Percentiles rank a stretch among this genome's conserved stretches.
These are phyloP conservation scores for Backusella macrospora DNA, from an alignment of 192 early-diverging fungal species.

Conservation along the genomic window DNA sequence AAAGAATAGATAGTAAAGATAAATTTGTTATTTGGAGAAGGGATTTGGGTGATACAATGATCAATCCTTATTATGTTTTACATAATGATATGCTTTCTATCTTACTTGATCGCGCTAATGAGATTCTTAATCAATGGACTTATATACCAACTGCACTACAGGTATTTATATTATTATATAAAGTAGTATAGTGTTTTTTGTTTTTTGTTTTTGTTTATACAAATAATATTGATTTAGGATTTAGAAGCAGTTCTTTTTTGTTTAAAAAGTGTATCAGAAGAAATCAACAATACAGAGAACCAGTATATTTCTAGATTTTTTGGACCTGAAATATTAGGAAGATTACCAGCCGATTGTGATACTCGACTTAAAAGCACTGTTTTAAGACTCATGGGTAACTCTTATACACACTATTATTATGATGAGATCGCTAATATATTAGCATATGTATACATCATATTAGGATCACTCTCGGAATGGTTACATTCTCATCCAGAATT, in stretches of 20 bases:
- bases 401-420: not conserved
- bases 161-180: not conserved
- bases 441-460: not conserved
- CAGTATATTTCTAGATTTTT: constrained; percentile 64
- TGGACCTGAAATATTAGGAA: constrained; percentile 54
- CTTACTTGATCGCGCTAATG: constrained; percentile 16
- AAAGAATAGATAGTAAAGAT: constrained; percentile 51
- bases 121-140: constrained; percentile 20
- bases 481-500: constrained; percentile 62
- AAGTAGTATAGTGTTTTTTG: not conserved
- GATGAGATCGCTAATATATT: not conserved
- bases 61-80: constrained; percentile 69
- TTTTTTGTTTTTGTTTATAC: not conserved
- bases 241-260: constrained; percentile 69
- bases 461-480: constrained; percentile 73
- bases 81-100: constrained; percentile 55
- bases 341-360: constrained; percentile 44
- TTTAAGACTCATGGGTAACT: constrained; percentile 48
- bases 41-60: constrained; percentile 74
- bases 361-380: constrained; percentile 50
- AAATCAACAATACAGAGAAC: constrained; percentile 54
- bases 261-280: constrained; percentile 66
- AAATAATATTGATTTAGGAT: constrained; percentile 1
- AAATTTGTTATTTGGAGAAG: constrained; percentile 65
- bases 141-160: constrained; percentile 9